Conservation (phyloP, 2,329 filamentous ascomycete genomes). For the Fusarium compactum region DNA sequence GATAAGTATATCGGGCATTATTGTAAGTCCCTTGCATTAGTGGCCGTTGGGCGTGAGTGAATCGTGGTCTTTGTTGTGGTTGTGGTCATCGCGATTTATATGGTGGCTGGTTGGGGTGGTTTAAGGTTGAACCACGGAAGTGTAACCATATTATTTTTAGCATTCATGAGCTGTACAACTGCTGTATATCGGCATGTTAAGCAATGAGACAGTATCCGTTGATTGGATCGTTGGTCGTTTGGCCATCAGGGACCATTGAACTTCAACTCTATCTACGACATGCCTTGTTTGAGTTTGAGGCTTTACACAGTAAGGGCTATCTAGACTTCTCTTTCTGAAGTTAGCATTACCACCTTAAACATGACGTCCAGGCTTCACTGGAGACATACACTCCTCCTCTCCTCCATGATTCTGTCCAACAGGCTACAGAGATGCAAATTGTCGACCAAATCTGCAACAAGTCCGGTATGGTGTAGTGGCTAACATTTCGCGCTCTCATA, state of each 20-base stretch:
- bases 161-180: background rate
- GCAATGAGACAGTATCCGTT: background rate
- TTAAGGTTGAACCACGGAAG: no score
- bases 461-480: slow-evolving; percentile 52
- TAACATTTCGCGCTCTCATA: slow-evolving; percentile 52
- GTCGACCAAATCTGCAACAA: rapidly evolving
- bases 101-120: background rate
- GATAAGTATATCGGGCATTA: background rate
- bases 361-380: no score
- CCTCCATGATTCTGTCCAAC: no score
- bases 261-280: background rate
- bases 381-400: no score
- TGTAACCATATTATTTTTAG: background rate
- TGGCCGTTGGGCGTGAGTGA: background rate
- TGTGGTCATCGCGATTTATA: background rate
- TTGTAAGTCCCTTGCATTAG: slow-evolving; percentile 1
- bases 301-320: background rate
- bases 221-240: background rate
- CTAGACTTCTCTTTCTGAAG: background rate
- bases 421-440: background rate
- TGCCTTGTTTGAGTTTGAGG: background rate
- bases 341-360: no score
- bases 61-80: background rate
- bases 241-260: background rate
- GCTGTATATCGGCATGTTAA: background rate